phyloP scores from a whole-genome alignment of 805 yeast species.

The Nakazawaea ambrosiae region DNA sequence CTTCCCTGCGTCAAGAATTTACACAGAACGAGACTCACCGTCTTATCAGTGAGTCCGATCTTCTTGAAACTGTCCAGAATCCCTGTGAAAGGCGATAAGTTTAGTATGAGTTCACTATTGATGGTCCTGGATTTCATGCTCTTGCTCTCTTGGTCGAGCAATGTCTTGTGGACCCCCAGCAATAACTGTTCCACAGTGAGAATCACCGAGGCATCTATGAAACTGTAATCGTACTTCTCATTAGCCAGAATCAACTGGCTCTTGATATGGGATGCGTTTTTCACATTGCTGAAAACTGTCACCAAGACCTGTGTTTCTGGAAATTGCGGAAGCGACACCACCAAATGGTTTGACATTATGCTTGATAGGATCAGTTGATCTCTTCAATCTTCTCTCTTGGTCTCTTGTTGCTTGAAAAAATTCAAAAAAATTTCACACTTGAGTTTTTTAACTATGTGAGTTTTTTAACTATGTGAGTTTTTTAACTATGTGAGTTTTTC shows the following conservation, averaged over 20 bases:
- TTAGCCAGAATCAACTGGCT: conserved; percentile 37
- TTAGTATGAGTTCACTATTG: conserved; percentile 66
- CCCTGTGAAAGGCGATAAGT: conserved; percentile 64
- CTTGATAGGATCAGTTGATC: neutral
- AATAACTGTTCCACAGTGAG: conserved; percentile 56
- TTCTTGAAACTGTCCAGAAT: conserved; percentile 63
- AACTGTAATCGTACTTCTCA: conserved; percentile 49
- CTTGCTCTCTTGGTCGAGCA: conserved; percentile 41
- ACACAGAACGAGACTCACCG: conserved; percentile 41
- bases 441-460: too few relatives aligned
- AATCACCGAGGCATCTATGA: conserved; percentile 53
- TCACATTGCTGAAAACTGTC: conserved; percentile 39
- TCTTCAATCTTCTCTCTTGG: too few relatives aligned
- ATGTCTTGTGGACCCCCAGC: conserved; percentile 53
- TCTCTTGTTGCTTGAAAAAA: too few relatives aligned
- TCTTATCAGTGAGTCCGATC: conserved; percentile 57
- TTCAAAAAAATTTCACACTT: too few relatives aligned
- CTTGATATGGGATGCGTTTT: conserved; percentile 37
- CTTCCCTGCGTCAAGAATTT: conserved; percentile 28
- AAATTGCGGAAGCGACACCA: conserved; percentile 40
- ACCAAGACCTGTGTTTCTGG: conserved; percentile 29
- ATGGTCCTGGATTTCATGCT: conserved; percentile 55
- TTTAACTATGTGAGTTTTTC: too few relatives aligned
- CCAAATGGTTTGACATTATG: neutral
- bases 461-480: too few relatives aligned